A percentile compares a stretch with the other conserved stretches of the same genome.
phyloP scores from a whole-genome alignment of 2,329 filamentous ascomycete species.

The Calonectria montana region DNA sequence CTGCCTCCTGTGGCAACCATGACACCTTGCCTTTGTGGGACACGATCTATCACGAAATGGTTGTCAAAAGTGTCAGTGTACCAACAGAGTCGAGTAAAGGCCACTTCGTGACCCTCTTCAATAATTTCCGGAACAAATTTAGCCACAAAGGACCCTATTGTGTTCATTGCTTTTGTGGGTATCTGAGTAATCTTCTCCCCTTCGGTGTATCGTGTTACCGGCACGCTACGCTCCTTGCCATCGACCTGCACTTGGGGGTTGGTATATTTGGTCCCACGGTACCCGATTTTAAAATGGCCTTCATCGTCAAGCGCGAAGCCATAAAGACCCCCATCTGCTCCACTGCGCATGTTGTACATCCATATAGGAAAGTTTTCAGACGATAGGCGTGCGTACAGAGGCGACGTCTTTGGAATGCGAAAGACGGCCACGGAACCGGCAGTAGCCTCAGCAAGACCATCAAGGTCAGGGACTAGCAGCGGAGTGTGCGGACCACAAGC shows the following conservation, averaged over 20 bases:
- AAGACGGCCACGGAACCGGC: conserved; percentile 58
- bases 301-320: conserved; percentile 58
- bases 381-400: conserved; percentile 53
- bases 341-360: conserved; percentile 40
- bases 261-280: conserved; percentile 62
- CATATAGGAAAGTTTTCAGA: conserved; percentile 59
- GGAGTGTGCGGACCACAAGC: conserved; percentile 59
- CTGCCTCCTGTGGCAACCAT: conserved; percentile 71
- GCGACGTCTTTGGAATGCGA: conserved; percentile 50
- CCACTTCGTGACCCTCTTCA: conserved; percentile 48
- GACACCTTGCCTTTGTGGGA: conserved; percentile 66
- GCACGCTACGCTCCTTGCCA: conserved; percentile 52
- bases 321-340: conserved; percentile 54
- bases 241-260: conserved; percentile 53
- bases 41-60: conserved; percentile 46
- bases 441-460: conserved; percentile 59
- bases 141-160: conserved; percentile 48
- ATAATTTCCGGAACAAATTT: conserved; percentile 57
- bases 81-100: conserved; percentile 47
- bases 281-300: conserved; percentile 62
- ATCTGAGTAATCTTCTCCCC: conserved; percentile 38
- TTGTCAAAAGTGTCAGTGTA: conserved; percentile 49
- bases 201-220: conserved; percentile 51
- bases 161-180: conserved; percentile 42
- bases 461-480: conserved; percentile 51